These are phyloP conservation scores for Blastobotrys elegans DNA, from an alignment of 1,139 yeast species.

Conservation along the genomic window DNA sequence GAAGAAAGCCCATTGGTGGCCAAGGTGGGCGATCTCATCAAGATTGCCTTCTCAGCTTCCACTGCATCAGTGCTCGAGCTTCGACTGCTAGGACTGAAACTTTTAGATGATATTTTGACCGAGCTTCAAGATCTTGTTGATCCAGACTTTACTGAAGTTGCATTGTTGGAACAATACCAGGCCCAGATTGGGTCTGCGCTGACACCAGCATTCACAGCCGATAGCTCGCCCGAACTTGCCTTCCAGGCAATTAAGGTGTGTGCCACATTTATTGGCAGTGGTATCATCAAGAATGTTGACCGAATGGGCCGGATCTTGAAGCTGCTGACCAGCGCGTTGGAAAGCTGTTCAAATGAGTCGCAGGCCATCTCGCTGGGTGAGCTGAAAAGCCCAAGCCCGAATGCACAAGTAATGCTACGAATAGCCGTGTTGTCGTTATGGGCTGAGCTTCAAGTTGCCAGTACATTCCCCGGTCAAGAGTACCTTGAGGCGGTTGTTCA, in stretches of 20 bases:
- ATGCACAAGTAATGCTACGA: slow-evolving; percentile 54
- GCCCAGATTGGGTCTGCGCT: slow-evolving; percentile 91
- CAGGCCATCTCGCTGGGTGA: slow-evolving; percentile 43
- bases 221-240: slow-evolving; percentile 69
- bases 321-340: slow-evolving; percentile 62
- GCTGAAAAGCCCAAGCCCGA: slow-evolving; percentile 33
- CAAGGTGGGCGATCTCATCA: slow-evolving; percentile 65
- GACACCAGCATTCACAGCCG: slow-evolving; percentile 78
- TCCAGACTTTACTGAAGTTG: slow-evolving; percentile 65
- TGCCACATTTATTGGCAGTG: slow-evolving; percentile 66
- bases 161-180: slow-evolving; percentile 84
- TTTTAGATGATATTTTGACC: slow-evolving; percentile 57
- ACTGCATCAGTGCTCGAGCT: slow-evolving; percentile 62
- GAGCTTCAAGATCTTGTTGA: slow-evolving; percentile 52
- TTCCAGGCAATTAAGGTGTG: slow-evolving; percentile 74
- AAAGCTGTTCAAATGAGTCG: slow-evolving; percentile 41
- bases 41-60: slow-evolving; percentile 79
- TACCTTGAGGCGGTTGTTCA: slow-evolving; percentile 45
- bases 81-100: slow-evolving; percentile 59
- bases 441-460: slow-evolving; percentile 68
- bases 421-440: slow-evolving; percentile 77
- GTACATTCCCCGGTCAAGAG: slow-evolving; percentile 34
- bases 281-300: slow-evolving; percentile 44
- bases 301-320: slow-evolving; percentile 59
- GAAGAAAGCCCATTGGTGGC: slow-evolving; percentile 38